phyloP scores from a whole-genome alignment of 768 basidiomycete species.

The Serendipita sp. region DNA sequence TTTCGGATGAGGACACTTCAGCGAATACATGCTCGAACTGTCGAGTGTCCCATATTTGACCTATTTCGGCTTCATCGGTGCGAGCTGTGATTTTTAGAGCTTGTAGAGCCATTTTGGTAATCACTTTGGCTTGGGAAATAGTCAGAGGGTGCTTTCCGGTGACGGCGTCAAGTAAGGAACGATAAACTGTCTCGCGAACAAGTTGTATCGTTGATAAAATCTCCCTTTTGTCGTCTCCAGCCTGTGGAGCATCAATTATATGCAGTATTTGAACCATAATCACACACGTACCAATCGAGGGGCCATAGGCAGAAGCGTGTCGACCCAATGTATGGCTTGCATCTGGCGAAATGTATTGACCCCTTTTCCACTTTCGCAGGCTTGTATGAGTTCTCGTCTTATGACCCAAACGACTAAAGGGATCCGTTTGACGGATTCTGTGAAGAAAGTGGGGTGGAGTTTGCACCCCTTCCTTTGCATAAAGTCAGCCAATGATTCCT shows the following conservation, averaged over 20 bases:
- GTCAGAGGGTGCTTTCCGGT: slow-evolving; percentile 32
- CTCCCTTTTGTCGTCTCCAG: slow-evolving; percentile 24
- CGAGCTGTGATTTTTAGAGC: slow-evolving; percentile 53
- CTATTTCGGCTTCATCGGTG: slow-evolving; percentile 20
- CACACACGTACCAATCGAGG: neutral
- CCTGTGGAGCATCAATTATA: slow-evolving; percentile 17
- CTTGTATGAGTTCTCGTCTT: slow-evolving; percentile 39
- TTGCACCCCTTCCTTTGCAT: slow-evolving; percentile 65
- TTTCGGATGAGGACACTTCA: slow-evolving; percentile 33
- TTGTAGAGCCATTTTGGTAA: slow-evolving; percentile 51
- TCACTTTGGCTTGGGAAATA: slow-evolving; percentile 57
- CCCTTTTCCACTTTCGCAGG: slow-evolving; percentile 32
- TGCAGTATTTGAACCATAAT: neutral
- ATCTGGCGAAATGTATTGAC: slow-evolving; percentile 63
- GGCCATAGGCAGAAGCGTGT: slow-evolving; percentile 30
- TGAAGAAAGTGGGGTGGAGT: slow-evolving; percentile 58
- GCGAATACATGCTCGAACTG: slow-evolving; percentile 37
- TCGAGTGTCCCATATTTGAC: slow-evolving; percentile 40
- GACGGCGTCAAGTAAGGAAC: slow-evolving; percentile 33
- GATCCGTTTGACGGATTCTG: slow-evolving; percentile 56
- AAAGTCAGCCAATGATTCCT: slow-evolving; percentile 55
- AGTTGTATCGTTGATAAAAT: slow-evolving; percentile 33
- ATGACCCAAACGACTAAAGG: slow-evolving; percentile 50
- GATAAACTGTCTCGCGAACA: slow-evolving; percentile 35
- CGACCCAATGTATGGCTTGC: slow-evolving; percentile 60